Evolutionary conservation across 2,329 filamentous ascomycete species (phyloP).

Genomic region (Pseudocercospora pini-densiflorae): DNA sequence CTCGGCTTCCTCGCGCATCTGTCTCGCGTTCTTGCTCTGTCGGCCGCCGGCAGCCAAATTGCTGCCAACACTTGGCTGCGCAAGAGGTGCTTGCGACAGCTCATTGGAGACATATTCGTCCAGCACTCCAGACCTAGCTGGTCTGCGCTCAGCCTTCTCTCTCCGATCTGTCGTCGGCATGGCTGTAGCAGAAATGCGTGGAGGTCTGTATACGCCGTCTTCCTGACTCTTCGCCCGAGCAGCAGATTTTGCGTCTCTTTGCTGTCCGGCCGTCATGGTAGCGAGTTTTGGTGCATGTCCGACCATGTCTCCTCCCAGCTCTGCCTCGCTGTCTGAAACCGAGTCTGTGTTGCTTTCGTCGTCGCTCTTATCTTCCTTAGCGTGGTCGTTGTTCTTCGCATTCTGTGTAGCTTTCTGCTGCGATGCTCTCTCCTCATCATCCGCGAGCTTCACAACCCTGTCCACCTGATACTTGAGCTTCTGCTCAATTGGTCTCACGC

Average conservation of each 20-base stretch:
- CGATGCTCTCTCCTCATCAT: constrained; percentile 65
- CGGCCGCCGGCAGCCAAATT: constrained; percentile 79
- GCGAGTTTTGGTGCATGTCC: constrained; percentile 66
- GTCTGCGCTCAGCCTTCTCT: constrained; percentile 65
- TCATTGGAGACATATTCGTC: constrained; percentile 91
- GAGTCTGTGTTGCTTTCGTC: constrained; percentile 39
- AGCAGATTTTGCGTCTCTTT: constrained; percentile 32
- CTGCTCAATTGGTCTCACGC: constrained; percentile 85
- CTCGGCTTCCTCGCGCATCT: constrained; percentile 79
- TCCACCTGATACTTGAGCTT: constrained; percentile 95
- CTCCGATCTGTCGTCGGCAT: constrained; percentile 64
- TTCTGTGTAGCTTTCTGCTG: constrained; percentile 40
- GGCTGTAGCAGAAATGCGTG: constrained; percentile 81
- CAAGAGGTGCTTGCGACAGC: constrained; percentile 77
- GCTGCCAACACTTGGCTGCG: constrained; percentile 88
- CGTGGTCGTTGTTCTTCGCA: constrained; percentile 30
- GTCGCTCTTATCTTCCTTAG: constrained; percentile 33
- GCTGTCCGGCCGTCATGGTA: constrained; percentile 46
- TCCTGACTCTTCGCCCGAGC: constrained; percentile 40
- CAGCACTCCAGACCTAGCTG: constrained; percentile 78
- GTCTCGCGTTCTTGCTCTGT: constrained; percentile 74
- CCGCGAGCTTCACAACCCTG: constrained; percentile 85
- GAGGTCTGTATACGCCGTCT: constrained; percentile 84
- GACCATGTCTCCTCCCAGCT: constrained; percentile 59
- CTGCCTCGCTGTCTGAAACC: constrained; percentile 47